Percentiles rank a stretch among this genome's conserved stretches.
These are phyloP conservation scores for Nepenthes alata DNA, from an alignment of 179 eudicot genomes.

Conservation along the genomic window DNA sequence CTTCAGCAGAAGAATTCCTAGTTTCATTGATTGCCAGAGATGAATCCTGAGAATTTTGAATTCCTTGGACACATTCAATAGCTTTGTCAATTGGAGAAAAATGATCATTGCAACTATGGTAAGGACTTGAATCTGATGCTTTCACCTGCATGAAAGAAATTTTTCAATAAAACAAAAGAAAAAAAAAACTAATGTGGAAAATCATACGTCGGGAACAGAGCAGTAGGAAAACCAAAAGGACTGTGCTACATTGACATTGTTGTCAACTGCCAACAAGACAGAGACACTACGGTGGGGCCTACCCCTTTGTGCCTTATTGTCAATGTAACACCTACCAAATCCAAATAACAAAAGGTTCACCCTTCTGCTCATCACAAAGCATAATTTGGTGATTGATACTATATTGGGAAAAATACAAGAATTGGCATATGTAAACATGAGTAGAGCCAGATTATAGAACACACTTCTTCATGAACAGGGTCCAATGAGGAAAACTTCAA, in stretches of 20 bases:
- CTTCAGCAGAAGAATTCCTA: conserved; percentile 10
- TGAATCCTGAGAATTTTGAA: conserved; percentile 7
- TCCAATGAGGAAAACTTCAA: conserved; percentile 19
- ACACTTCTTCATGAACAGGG: conserved; percentile 48
- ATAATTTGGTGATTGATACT: too few species aligned
- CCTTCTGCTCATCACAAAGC: too few species aligned
- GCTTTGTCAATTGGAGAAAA: conserved; percentile 17
- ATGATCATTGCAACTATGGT: conserved; percentile 38
- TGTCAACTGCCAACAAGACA: too few species aligned
- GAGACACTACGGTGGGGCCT: too few species aligned
- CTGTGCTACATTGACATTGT: too few species aligned
- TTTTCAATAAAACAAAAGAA: not conserved
- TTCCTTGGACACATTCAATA: conserved; percentile 13
- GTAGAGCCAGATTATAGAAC: conserved; percentile 8
- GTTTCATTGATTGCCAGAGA: conserved; percentile 5
- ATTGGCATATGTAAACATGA: not conserved
- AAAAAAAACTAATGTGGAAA: not conserved
- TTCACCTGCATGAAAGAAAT: conserved; percentile 26
- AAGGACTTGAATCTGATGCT: conserved; percentile 28
- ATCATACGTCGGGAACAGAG: not conserved
- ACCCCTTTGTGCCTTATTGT: too few species aligned
- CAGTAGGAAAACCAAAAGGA: not conserved
- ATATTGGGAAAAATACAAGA: not conserved
- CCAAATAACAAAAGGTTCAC: too few species aligned
- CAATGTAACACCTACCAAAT: too few species aligned